Percentiles rank a stretch among this genome's conserved stretches.
These are phyloP conservation scores for Tulasnella sp. DNA, from an alignment of 768 basidiomycete species.

Conservation along the genomic window DNA sequence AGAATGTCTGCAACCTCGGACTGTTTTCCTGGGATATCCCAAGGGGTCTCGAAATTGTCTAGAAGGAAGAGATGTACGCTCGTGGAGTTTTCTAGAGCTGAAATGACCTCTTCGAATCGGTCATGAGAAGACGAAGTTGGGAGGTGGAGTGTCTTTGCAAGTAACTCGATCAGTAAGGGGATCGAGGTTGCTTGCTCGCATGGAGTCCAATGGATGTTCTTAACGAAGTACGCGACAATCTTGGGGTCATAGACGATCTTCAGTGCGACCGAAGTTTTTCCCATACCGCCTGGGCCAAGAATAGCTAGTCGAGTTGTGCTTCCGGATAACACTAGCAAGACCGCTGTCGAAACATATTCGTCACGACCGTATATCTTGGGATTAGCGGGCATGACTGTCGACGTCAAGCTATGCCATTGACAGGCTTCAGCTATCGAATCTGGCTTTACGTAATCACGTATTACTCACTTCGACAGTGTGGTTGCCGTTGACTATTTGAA, in stretches of 20 bases:
- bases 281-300: slow-evolving; percentile 29
- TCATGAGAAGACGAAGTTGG: background rate
- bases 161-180: slow-evolving; percentile 22
- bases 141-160: slow-evolving; percentile 21
- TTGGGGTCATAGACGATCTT: slow-evolving; percentile 24
- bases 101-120: background rate
- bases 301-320: slow-evolving; percentile 14
- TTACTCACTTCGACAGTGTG: too few species aligned
- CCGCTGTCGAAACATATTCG: background rate
- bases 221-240: too few species aligned
- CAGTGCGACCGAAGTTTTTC: slow-evolving; percentile 30
- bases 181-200: slow-evolving; percentile 26
- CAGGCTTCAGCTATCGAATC: too few species aligned
- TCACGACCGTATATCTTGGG: background rate
- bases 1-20: background rate
- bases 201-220: too few species aligned
- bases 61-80: background rate
- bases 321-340: background rate
- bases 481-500: too few species aligned
- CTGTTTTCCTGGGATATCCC: background rate
- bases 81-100: background rate
- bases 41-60: background rate
- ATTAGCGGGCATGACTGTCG: background rate
- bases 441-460: too few species aligned
- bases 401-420: too few species aligned